Evolutionary conservation across 2,329 filamentous ascomycete genomes (phyloP).

Genomic region (Aspergillus sp.): DNA sequence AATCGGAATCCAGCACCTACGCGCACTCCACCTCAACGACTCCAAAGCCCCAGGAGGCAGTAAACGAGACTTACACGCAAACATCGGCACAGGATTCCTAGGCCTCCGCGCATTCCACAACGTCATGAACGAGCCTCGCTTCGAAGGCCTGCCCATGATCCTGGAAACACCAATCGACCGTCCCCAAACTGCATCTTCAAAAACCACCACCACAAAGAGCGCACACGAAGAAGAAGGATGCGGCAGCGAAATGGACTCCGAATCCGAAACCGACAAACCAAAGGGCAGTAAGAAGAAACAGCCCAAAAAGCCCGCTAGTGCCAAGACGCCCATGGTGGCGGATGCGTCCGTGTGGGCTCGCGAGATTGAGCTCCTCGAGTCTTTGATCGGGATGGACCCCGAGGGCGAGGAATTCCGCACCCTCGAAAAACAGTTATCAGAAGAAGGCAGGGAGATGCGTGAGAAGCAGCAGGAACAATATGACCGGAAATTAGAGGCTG

Average conservation of each 20-base stretch:
- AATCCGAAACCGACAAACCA: slow-evolving; percentile 9
- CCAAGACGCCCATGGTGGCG: slow-evolving; percentile 49
- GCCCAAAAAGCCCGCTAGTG: slow-evolving; percentile 15
- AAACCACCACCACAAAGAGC: slow-evolving; percentile 2
- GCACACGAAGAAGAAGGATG: slow-evolving; percentile 3
- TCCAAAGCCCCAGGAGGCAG: slow-evolving; percentile 84
- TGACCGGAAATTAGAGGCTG: slow-evolving; percentile 65
- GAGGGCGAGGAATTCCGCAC: slow-evolving; percentile 67
- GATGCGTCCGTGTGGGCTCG: slow-evolving; percentile 83
- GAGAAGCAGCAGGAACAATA: slow-evolving; percentile 73
- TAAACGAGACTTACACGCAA: slow-evolving; percentile 85
- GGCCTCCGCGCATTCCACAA: slow-evolving; percentile 87
- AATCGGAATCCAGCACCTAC: slow-evolving; percentile 74
- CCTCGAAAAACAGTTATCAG: slow-evolving; percentile 62
- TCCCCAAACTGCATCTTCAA: slow-evolving; percentile 40
- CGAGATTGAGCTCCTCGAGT: slow-evolving; percentile 92
- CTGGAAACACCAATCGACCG: slow-evolving; percentile 91
- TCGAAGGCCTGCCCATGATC: slow-evolving; percentile 81
- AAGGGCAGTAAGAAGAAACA: slow-evolving; percentile 18
- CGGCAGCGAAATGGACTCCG: slow-evolving; percentile 10
- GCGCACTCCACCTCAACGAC: slow-evolving; percentile 89
- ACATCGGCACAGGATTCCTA: slow-evolving; percentile 92
- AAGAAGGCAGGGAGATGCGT: slow-evolving; percentile 65
- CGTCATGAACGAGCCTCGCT: slow-evolving; percentile 74
- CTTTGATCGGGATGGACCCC: slow-evolving; percentile 75